Conservation (phyloP, 1,284 basidiomycete genomes). For the Chondrostereum purpureum region DNA sequence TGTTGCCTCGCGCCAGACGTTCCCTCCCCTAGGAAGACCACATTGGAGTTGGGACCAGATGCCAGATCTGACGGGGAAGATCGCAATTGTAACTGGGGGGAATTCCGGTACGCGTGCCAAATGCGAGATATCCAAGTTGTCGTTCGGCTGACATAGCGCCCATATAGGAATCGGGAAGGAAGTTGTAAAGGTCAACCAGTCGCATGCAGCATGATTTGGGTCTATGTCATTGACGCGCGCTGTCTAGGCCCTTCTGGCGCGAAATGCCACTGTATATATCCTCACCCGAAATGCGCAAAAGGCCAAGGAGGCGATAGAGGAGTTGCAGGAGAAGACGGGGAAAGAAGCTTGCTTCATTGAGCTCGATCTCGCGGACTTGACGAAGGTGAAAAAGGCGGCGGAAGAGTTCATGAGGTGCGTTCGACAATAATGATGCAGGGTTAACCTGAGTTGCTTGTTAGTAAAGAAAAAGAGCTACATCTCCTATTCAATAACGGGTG, state of each 20-base stretch:
- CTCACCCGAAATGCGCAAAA: neutral
- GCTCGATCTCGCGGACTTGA: constrained; percentile 1
- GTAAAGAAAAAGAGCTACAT: constrained; percentile 3
- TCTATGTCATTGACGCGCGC: neutral
- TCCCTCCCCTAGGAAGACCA: neutral
- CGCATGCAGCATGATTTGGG: neutral
- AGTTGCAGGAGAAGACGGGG: neutral
- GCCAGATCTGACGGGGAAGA: constrained; percentile 5
- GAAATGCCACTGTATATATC: constrained; percentile 3
- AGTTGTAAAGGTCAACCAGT: neutral
- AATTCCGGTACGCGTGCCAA: constrained; percentile 1
- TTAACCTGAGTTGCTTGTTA: too few species aligned
- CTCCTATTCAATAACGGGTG: constrained; percentile 4
- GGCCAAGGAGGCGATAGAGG: neutral
- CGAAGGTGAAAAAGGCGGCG: constrained; percentile 2
- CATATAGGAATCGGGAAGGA: constrained; percentile 2
- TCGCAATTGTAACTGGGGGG: constrained; percentile 7
- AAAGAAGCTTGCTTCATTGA: constrained; percentile 3
- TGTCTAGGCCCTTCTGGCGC: constrained; percentile 2
- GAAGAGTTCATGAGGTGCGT: constrained; percentile 4
- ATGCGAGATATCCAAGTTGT: neutral
- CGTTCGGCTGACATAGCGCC: neutral
- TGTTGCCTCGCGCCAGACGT: neutral
- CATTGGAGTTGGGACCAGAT: neutral
- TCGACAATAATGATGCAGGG: neutral